Base-by-base conservation (phyloP, 441 rosid species). In the Gossypium armourianum region DNA sequence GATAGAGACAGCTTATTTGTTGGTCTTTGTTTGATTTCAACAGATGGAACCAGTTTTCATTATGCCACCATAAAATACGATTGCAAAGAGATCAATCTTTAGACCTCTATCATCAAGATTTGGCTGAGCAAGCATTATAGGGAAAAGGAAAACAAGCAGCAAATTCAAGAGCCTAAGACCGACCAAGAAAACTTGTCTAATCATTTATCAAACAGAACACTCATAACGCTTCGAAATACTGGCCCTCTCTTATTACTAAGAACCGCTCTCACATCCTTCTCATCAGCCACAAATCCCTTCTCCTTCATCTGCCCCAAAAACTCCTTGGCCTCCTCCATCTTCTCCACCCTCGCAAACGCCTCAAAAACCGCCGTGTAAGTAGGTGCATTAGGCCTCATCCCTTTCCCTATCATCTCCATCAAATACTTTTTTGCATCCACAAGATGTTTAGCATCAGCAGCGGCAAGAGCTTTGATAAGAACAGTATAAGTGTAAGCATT, bases 401-500 rank as follows among this genome's bases (percentile, higher is more conserved):
- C 91, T 32, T 84, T 85, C 17, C 69, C 77, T 78, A 84, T 75
- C 91, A 91, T 89, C 64, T 91, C 92, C 75, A 84, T 67, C 79
- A 88, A 7, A 68, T 82, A 82, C 75, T 83, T 88, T 74, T 69
- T 76, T 0, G 82, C 87, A 7, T 86, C 90, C 23, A 0, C 79
- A 28, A 76, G 62, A 66, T 77, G 24, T 49, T 68, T 77, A 2
- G 62, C 84, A 24, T 83, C 85, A 21, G 85, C 76, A 24, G 85
- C 78, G 23, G 86, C 84, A 0, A 91, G 89, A 20, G 86, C 91
- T 78, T 74, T 87, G 45, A 91, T 78, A n/a, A 89, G 85, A 6
- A 89, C 87, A 0, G 81, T 36, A 3, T 86, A 91, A 17, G 95
- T 86, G 61, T 88, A 89, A 0, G 87, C 93, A 68, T 87, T 87